Percentiles rank a stretch among this genome's conserved stretches.
Evolutionary conservation across 169 alveolate species (phyloP).

Genomic region (Hepatocystis sp.): DNA sequence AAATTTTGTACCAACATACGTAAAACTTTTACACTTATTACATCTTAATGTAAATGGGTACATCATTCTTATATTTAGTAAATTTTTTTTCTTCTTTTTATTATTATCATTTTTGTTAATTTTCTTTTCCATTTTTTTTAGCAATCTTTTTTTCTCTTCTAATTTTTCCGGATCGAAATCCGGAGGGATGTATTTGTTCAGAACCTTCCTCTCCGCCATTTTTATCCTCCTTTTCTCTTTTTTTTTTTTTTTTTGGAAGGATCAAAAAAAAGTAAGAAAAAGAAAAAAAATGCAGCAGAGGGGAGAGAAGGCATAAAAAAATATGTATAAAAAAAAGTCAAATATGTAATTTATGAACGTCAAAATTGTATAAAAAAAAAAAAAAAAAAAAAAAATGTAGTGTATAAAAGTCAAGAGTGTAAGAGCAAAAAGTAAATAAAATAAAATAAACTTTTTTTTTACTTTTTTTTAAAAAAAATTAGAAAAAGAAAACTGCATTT

Average conservation of each 20-base stretch:
- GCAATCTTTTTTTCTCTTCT: slow-evolving; percentile 88
- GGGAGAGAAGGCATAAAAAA: too few species aligned
- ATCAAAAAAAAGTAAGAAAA: not conserved
- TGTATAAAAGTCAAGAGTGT: too few species aligned
- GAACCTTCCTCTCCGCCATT: slow-evolving; percentile 99
- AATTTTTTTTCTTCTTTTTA: slow-evolving; percentile 80
- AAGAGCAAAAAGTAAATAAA: not conserved
- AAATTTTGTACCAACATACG: slow-evolving; percentile 99
- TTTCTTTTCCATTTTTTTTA: slow-evolving; percentile 86
- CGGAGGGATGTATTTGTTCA: slow-evolving; percentile 98
- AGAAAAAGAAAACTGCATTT: not conserved
- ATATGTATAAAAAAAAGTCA: too few species aligned
- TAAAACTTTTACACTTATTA: slow-evolving; percentile 96
- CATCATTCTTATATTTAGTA: slow-evolving; percentile 98
- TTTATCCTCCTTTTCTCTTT: slow-evolving; percentile 6
- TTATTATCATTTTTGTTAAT: slow-evolving; percentile 81
- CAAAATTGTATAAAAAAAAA: too few species aligned
- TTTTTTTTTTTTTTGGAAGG: not conserved
- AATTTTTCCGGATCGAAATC: slow-evolving; percentile 98
- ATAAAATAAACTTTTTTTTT: not conserved
- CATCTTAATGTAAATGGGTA: slow-evolving; percentile 98
- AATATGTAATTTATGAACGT: too few species aligned
- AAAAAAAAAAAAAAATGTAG: too few species aligned
- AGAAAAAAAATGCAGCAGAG: too few species aligned
- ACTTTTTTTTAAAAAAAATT: too few species aligned